phyloP scores from a whole-genome alignment of 768 basidiomycete species.

The Fistulinella prunicolor region DNA sequence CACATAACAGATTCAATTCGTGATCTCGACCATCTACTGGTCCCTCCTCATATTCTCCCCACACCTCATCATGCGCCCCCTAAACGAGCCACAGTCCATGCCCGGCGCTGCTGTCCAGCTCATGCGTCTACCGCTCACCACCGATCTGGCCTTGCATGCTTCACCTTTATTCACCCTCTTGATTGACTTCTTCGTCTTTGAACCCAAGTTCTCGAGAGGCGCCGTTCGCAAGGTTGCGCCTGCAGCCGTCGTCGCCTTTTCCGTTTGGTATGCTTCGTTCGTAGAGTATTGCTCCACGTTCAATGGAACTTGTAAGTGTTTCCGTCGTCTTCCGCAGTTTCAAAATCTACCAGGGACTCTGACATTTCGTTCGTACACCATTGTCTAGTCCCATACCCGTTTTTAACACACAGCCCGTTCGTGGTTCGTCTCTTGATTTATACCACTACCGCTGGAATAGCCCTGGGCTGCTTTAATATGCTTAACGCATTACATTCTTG shows the following conservation, averaged over 20 bases:
- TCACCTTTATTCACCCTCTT: slow-evolving; percentile 55
- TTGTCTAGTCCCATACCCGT: slow-evolving; percentile 74
- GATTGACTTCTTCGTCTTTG: slow-evolving; percentile 66
- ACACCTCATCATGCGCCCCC: slow-evolving; percentile 47
- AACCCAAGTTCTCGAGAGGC: slow-evolving; percentile 47
- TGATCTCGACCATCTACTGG: slow-evolving; percentile 69
- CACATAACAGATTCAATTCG: slow-evolving; percentile 37
- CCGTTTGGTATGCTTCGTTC: slow-evolving; percentile 56
- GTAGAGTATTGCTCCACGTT: slow-evolving; percentile 62
- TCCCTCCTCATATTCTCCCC: slow-evolving; percentile 55
- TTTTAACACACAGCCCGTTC: slow-evolving; percentile 61
- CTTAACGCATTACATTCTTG: slow-evolving; percentile 57
- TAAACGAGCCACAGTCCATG: not conserved
- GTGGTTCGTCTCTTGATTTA: slow-evolving; percentile 59
- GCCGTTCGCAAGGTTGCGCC: slow-evolving; percentile 18
- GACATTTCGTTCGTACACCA: too few species aligned
- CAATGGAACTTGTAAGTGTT: slow-evolving; percentile 59
- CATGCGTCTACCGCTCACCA: slow-evolving; percentile 44
- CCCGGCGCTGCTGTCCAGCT: slow-evolving; percentile 12
- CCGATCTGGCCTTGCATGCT: slow-evolving; percentile 68
- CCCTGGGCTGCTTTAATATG: slow-evolving; percentile 51
- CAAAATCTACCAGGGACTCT: too few species aligned
- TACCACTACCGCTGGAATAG: slow-evolving; percentile 45
- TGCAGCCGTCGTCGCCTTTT: slow-evolving; percentile 17
- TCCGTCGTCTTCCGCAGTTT: too few species aligned